Base-by-base conservation (phyloP, 2,329 filamentous ascomycete genomes). In the Aspergillus transmontanensis region DNA sequence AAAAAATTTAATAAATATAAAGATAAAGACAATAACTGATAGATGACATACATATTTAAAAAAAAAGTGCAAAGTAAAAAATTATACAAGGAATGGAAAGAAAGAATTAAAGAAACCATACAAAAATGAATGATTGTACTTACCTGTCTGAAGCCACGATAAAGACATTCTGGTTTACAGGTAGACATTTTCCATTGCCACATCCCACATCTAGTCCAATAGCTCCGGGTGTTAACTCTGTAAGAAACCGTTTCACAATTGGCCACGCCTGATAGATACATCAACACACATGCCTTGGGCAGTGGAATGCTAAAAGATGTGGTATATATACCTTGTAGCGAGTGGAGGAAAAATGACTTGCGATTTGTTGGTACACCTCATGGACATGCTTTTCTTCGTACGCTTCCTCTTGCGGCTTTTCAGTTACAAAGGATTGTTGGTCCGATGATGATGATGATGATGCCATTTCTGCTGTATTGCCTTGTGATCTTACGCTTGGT, bases 171-270 rank as follows among this genome's bases (percentile, higher is more conserved):
- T 84, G 85, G 79, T 96, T 96, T 62, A 96, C 90, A 64, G 86
- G 82, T 64, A 98, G 83, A 77, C 98, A 97, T 83, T 98, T 98
- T 69, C 95, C 95, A 80, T 99, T 99, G 64, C 95, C 95, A 79
- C 95, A 98, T 64, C 95, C 95, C 61, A 98, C 85, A 78, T 99
- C 95, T 36, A 97, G 84, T 11, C 95, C 95, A 61, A 98, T 80
- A 57, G 91, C 86, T 30, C 94, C 94, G 14, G 88, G 80, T 0
- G 84, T 75, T 55, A 91, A 86, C 36, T 82, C 81, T 57, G 83
- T 80, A 41, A 98, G 85, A 76, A 97, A 98, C 41, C 83, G 82
- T 66, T 93, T 87, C 61, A 98, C 91, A 70, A 96, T 90, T 26
- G 95, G 95, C 95, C 95, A 99, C 65, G 95, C 93, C 87, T 90